phyloP scores from a whole-genome alignment of 441 rosid genomes.

The Arabidopsis hybrid region DNA sequence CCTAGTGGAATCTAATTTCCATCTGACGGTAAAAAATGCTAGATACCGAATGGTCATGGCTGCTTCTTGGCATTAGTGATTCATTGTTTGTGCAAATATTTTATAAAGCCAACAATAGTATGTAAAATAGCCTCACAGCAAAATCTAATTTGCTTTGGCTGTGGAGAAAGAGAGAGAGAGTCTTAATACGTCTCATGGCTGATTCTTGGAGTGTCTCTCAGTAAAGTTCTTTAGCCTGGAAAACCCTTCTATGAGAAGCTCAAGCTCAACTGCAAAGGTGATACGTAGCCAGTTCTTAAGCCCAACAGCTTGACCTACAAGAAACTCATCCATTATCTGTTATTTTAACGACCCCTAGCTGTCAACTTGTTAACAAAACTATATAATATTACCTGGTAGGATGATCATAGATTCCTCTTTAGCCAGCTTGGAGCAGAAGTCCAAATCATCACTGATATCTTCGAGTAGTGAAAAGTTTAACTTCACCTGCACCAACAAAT shows the following conservation, averaged over 20 bases:
- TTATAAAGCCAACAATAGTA: not conserved
- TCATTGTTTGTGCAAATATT: too few species aligned
- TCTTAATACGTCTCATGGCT: conserved; percentile 10
- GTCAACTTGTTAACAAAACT: conserved; percentile 10
- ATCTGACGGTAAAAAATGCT: too few species aligned
- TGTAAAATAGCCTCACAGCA: conserved; percentile 5
- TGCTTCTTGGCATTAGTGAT: too few species aligned
- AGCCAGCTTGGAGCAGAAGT: conserved; percentile 44
- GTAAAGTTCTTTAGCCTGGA: conserved; percentile 52
- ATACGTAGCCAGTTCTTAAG: conserved; percentile 60
- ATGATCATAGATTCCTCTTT: conserved; percentile 43
- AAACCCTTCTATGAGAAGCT: conserved; percentile 50
- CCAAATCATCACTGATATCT: conserved; percentile 42
- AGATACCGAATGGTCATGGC: too few species aligned
- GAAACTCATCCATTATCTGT: not conserved
- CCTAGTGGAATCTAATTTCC: too few species aligned
- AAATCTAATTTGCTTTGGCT: conserved; percentile 17
- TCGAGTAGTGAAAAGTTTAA: conserved; percentile 31
- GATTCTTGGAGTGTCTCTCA: conserved; percentile 51
- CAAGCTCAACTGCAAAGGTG: conserved; percentile 53
- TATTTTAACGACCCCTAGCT: not conserved
- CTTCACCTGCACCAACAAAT: conserved; percentile 39
- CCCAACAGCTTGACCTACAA: conserved; percentile 51
- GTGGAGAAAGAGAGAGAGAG: not conserved
- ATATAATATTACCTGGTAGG: conserved; percentile 35